These are phyloP conservation scores for Astrothelium subdiscretum DNA, from an alignment of 495 filamentous ascomycete species.

Conservation along the genomic window DNA sequence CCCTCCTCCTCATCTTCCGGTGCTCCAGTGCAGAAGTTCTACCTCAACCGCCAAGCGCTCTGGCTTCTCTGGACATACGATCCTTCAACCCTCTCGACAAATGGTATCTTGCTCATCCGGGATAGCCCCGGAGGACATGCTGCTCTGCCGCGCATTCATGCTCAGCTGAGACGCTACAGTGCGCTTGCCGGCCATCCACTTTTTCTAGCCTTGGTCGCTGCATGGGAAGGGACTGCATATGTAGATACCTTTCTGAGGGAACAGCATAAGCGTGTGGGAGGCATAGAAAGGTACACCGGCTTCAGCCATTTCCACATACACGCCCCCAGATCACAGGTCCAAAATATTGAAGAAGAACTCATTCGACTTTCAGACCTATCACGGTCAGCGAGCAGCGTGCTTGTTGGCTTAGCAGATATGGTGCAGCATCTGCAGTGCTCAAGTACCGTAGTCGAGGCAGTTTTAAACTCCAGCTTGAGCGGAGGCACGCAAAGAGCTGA, in stretches of 20 bases:
- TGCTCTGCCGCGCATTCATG: neutral
- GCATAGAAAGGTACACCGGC: neutral
- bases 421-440: neutral
- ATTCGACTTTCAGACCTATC: neutral
- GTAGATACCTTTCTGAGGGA: neutral
- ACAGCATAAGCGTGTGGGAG: neutral
- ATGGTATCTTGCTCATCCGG: neutral
- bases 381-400: conserved; percentile 1
- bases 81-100: neutral
- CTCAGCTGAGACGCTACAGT: neutral
- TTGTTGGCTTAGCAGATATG: conserved; percentile 3
- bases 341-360: neutral
- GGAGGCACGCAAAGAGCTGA: neutral
- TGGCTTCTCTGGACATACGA: conserved; percentile 1
- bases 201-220: neutral
- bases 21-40: neutral
- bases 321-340: neutral
- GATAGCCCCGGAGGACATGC: neutral
- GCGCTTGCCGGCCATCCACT: neutral
- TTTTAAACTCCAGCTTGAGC: neutral
- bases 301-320: neutral
- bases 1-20: neutral
- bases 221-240: neutral
- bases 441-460: neutral
- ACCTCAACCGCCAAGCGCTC: neutral